Evolutionary conservation across 164 flowering plant species (phyloP).

Genomic region (Chimonanthus salicifolius): DNA sequence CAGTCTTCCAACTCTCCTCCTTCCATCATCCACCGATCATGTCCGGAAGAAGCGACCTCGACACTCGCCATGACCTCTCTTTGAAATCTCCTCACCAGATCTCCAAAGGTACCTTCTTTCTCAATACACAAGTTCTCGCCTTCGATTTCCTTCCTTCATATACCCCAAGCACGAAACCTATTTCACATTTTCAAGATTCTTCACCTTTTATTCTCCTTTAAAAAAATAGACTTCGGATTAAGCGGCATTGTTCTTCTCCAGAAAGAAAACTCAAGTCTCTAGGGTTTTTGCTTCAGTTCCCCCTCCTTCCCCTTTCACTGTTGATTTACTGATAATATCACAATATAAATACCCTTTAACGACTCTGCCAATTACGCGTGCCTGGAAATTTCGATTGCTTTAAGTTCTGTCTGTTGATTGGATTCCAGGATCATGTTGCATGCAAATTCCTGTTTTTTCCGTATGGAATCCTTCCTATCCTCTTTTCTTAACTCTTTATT

Average conservation of each 20-base stretch:
- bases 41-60: slow-evolving; percentile 2
- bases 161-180: neutral
- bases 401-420: neutral
- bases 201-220: neutral
- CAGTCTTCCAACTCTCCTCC: neutral
- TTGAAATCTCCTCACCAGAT: neutral
- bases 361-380: neutral
- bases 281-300: neutral
- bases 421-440: neutral
- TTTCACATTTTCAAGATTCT: neutral
- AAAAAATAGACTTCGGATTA: neutral
- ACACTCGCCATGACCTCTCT: neutral
- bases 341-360: neutral
- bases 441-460: too few relatives aligned
- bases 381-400: neutral
- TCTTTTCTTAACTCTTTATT: too few relatives aligned
- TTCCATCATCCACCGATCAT: neutral
- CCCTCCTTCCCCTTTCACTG: neutral
- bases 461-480: too few relatives aligned
- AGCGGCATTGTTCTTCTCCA: neutral
- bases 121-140: neutral
- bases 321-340: neutral
- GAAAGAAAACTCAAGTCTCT: neutral
- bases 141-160: neutral
- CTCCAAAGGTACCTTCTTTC: neutral